A percentile compares a stretch with the other conserved stretches of the same genome.
Evolutionary conservation across 2,329 filamentous ascomycete species (phyloP).

Genomic region (Colletotrichum orbiculare): DNA sequence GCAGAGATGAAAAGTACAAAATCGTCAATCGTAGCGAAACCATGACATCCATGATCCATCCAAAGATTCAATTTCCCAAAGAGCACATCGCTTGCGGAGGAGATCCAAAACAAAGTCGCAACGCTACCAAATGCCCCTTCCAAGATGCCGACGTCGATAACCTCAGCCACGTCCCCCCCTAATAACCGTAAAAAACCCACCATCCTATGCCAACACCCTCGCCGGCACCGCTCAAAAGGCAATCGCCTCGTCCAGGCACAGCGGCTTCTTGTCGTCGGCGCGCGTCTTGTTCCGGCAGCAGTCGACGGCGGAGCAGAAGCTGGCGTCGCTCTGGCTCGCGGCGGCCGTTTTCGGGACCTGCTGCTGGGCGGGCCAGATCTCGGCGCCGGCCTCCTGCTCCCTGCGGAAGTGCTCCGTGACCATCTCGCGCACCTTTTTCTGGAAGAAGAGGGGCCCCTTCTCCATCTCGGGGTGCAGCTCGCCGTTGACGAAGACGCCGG

Average conservation of each 20-base stretch:
- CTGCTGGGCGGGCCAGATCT: constrained; percentile 65
- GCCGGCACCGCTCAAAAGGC: constrained; percentile 33
- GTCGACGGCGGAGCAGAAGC: constrained; percentile 50
- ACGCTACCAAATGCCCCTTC: too few species aligned
- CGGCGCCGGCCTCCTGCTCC: constrained; percentile 55
- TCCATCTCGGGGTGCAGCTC: constrained; percentile 71
- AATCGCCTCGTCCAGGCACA: constrained; percentile 38
- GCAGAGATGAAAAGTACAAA: too few species aligned
- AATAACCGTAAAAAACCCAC: too few species aligned
- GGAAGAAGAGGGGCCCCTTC: constrained; percentile 68
- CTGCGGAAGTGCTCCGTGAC: constrained; percentile 58
- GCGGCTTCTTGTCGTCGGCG: constrained; percentile 28
- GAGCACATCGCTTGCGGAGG: too few species aligned
- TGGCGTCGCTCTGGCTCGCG: constrained; percentile 42
- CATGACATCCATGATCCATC: too few species aligned
- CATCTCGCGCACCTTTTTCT: constrained; percentile 60
- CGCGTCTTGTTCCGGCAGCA: constrained; percentile 41
- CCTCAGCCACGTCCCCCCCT: too few species aligned
- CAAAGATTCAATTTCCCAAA: too few species aligned
- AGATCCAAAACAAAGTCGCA: too few species aligned
- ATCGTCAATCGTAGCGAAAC: too few species aligned
- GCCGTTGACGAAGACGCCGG: constrained; percentile 71
- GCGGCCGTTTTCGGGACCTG: constrained; percentile 43
- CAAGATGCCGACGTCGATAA: too few species aligned
- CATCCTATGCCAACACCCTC: too few species aligned